Evolutionary conservation across 2,329 filamentous ascomycete genomes (phyloP), one percentile per base, ranked within the genome.

Genomic region (Xylariaceae sp.): DNA sequence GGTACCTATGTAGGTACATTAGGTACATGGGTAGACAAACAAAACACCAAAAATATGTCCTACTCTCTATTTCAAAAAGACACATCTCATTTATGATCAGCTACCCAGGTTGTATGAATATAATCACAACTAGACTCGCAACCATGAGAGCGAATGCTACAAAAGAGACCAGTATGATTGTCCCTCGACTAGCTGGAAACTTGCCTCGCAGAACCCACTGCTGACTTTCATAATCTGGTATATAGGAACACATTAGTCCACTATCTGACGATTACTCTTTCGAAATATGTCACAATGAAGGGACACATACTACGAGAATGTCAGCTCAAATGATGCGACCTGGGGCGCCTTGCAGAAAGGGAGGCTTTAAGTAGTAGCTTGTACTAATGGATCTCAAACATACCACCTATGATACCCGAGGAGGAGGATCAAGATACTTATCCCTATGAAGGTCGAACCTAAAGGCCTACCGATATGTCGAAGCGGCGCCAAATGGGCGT

Each of bases 141-240:
- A 83, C 64, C 75, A 86, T 86, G 52, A 86, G 73, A 3, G 76
- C 74, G 62, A 83, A 72, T 3, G 87, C 82, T 40, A 90, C 77
- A 15, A 81, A 68, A 9, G 84, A 80, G 31, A 92, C 80, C 35
- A 90, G 59, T 42, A 89, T 72, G 40, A 94, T 82, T 18, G 87
- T 89, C 4, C 87, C 87, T 56, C 89, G 76, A 58, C 85, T 87
- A 7, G 88, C 87, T 0, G 88, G 87, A 60, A 91, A 91, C 66
- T 90, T 90, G 59, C 88, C 87, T 55, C 80, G 72, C 52, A 92
- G 85, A 19, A 94, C 81, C 80, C 89, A 94, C 61, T 87, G 78
- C 70, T 94, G 89, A 18, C 81, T 79, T 64, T 89, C 83, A 59
- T 89, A 85, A 66, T 90, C 22, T 27, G 22, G 22, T 27, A 27